phyloP scores from a whole-genome alignment of 352 stramenopile genomes.

The Phytophthora fragariaefolia region DNA sequence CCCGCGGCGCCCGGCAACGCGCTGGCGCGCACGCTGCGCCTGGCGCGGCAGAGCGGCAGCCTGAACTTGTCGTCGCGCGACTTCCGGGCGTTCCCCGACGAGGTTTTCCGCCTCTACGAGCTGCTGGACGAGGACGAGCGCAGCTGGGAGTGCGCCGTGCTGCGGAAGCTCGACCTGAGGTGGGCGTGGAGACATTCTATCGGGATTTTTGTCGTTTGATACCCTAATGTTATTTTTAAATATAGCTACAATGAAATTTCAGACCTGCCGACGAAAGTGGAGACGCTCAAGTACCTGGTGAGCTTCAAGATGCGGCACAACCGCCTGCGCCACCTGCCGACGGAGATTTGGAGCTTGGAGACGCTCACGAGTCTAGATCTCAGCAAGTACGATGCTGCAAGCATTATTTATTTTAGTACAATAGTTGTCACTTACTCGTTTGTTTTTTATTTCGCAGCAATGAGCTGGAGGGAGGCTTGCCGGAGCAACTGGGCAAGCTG shows the following conservation, averaged over 20 bases:
- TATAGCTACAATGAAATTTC: slow-evolving; percentile 85
- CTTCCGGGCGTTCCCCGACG: slow-evolving; percentile 56
- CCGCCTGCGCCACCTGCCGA: slow-evolving; percentile 51
- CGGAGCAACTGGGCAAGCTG: slow-evolving; percentile 55
- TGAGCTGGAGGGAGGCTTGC: slow-evolving; percentile 51
- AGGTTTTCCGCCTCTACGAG: slow-evolving; percentile 71
- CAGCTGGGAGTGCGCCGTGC: slow-evolving; percentile 72
- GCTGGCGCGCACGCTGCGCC: slow-evolving; percentile 49
- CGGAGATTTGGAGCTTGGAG: slow-evolving; percentile 61
- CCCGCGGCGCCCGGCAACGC: slow-evolving; percentile 12
- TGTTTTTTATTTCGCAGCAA: slow-evolving; percentile 56
- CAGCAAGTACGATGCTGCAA: slow-evolving; percentile 67
- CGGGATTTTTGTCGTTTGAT: background rate
- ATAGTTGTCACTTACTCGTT: background rate
- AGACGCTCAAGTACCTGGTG: slow-evolving; percentile 51
- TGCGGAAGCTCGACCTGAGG: slow-evolving; percentile 81
- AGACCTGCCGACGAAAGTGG: slow-evolving; percentile 55
- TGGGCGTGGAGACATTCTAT: slow-evolving; percentile 16
- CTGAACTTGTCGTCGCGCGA: slow-evolving; percentile 72
- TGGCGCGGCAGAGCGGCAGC: slow-evolving; percentile 60
- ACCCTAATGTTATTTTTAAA: slow-evolving; percentile 7
- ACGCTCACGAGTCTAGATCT: slow-evolving; percentile 74
- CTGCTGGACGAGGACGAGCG: slow-evolving; percentile 70
- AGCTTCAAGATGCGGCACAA: slow-evolving; percentile 86
- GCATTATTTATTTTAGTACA: background rate